These are phyloP conservation scores for Penicillium nordicum DNA, from an alignment of 2,329 filamentous ascomycete genomes.

Conservation along the genomic window DNA sequence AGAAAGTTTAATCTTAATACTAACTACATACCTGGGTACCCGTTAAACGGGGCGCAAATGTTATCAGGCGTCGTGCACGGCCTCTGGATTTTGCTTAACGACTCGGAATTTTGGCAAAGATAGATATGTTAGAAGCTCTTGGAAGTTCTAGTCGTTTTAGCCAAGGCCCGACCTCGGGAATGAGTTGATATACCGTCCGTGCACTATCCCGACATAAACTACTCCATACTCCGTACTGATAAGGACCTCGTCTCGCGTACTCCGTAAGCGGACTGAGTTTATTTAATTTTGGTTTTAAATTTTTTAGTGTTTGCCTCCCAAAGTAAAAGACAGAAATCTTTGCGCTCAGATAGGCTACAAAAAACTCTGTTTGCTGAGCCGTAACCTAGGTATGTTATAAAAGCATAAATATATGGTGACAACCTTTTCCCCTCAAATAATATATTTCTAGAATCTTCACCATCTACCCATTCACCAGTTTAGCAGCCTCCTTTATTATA, in stretches of 20 bases:
- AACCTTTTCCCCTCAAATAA: not conserved
- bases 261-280: not conserved
- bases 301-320: not conserved
- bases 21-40: not conserved
- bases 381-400: not conserved
- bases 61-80: not conserved
- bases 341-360: too few species aligned
- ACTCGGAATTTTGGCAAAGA: not conserved
- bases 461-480: not conserved
- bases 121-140: not conserved
- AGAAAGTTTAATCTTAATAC: not conserved
- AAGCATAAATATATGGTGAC: not conserved
- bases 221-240: not conserved
- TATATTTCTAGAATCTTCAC: not conserved
- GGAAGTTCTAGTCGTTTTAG: not conserved
- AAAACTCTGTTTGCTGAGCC: not conserved
- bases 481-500: not conserved
- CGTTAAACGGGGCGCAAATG: not conserved
- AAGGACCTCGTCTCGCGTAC: not conserved
- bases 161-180: not conserved
- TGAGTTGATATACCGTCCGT: not conserved
- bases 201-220: too few species aligned
- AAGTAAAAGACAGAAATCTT: not conserved
- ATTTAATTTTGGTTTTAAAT: not conserved
- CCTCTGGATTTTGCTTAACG: not conserved